Conservation (phyloP, 108 stramenopile species). For the Pinguiococcus pyrenoidosus region DNA sequence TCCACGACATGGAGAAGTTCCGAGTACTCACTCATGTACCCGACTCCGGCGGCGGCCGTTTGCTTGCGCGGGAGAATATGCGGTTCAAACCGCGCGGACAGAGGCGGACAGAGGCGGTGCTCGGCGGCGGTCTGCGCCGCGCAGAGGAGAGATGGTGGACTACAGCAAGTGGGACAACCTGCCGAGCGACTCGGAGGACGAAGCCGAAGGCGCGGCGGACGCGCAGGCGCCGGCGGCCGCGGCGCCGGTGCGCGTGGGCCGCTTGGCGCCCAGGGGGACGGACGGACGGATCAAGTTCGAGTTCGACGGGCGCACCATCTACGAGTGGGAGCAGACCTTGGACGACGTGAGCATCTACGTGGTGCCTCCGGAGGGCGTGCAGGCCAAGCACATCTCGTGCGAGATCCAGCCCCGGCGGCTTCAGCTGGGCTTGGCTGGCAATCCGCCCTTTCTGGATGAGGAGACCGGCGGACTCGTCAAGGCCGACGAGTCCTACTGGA, state of each 20-base stretch:
- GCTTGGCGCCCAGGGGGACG: slow-evolving; percentile 5
- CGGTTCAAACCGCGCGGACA: too few relatives aligned
- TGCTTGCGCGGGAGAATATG: too few relatives aligned
- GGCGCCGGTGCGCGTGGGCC: neutral
- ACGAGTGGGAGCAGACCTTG: slow-evolving; percentile 90
- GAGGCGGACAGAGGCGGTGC: too few relatives aligned
- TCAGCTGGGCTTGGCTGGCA: slow-evolving; percentile 40
- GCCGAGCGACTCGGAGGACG: slow-evolving; percentile 4
- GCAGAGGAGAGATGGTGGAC: slow-evolving; percentile 13
- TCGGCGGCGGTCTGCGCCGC: too few relatives aligned
- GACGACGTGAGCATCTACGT: slow-evolving; percentile 76
- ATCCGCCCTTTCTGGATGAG: slow-evolving; percentile 54
- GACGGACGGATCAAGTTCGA: slow-evolving; percentile 27
- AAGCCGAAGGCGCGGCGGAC: neutral
- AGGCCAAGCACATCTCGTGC: slow-evolving; percentile 22
- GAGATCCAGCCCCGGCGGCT: slow-evolving; percentile 27
- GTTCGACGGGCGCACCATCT: slow-evolving; percentile 47
- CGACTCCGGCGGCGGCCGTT: too few relatives aligned
- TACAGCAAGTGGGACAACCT: slow-evolving; percentile 21
- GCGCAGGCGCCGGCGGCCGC: neutral
- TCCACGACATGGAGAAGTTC: too few relatives aligned
- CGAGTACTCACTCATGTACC: too few relatives aligned
- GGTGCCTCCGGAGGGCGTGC: slow-evolving; percentile 38
- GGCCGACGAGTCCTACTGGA: slow-evolving; percentile 67
- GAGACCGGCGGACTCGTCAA: slow-evolving; percentile 58